Evolutionary conservation across 2,329 filamentous ascomycete genomes (phyloP).

Genomic region (Teratosphaeria pseudoeucalypti): DNA sequence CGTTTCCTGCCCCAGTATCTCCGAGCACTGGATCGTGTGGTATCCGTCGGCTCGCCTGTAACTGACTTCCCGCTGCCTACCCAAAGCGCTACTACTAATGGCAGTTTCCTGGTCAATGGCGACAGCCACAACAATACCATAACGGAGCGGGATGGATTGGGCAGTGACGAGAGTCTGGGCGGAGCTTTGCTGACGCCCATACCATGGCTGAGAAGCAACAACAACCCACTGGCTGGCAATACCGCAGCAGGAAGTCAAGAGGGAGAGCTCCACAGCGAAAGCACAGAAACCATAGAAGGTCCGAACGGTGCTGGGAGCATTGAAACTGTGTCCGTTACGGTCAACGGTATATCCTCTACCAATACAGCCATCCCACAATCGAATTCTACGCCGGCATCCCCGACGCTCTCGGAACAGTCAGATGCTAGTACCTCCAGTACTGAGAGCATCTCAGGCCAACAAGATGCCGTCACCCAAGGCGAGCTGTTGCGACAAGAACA

Average conservation of each 20-base stretch:
- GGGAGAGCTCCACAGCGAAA: constrained; percentile 57
- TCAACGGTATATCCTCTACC: constrained; percentile 47
- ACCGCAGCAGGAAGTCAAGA: constrained; percentile 15
- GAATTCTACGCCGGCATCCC: constrained; percentile 14
- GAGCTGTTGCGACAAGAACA: constrained; percentile 81
- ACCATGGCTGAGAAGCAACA: constrained; percentile 56
- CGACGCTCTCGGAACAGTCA: constrained; percentile 22
- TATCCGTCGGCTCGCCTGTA: constrained; percentile 75
- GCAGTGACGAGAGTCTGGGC: constrained; percentile 79
- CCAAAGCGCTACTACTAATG: constrained; percentile 31
- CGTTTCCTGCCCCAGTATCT: constrained; percentile 73
- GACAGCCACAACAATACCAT: constrained; percentile 53
- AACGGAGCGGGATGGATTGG: constrained; percentile 44
- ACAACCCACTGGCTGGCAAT: constrained; percentile 6
- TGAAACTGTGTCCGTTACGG: constrained; percentile 67
- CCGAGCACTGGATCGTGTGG: constrained; percentile 79
- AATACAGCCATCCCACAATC: constrained; percentile 4
- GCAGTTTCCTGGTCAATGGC: constrained; percentile 39
- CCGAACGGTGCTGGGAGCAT: constrained; percentile 69
- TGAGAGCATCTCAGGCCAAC: constrained; percentile 22
- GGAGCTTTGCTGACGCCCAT: constrained; percentile 90
- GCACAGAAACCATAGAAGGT: constrained; percentile 69
- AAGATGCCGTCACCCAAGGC: constrained; percentile 63
- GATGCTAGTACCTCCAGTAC: constrained; percentile 27
- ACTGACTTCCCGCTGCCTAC: constrained; percentile 74